phyloP scores from a whole-genome alignment of 805 yeast genomes.

The Saccharomycopsis sp. region DNA sequence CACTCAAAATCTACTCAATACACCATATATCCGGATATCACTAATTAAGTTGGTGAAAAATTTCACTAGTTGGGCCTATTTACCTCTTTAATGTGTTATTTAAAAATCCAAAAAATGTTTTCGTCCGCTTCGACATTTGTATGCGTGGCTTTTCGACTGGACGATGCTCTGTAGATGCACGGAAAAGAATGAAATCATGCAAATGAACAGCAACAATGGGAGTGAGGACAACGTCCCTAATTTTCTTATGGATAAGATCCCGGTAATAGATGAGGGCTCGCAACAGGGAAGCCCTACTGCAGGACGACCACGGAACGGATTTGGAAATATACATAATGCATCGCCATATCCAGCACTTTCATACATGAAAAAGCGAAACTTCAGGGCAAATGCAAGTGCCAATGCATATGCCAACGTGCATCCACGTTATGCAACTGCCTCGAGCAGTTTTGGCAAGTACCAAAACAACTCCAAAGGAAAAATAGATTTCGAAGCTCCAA shows the following conservation, averaged over 20 bases:
- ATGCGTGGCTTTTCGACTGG: neutral
- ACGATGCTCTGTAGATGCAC: too few relatives aligned
- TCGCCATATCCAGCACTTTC: constrained; percentile 10
- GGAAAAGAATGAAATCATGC: neutral
- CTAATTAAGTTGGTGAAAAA: neutral
- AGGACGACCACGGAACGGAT: neutral
- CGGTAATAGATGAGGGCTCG: neutral
- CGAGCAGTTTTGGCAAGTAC: neutral
- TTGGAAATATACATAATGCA: neutral
- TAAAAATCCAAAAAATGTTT: neutral
- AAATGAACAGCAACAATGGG: neutral
- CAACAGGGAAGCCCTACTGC: neutral
- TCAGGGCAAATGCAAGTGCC: constrained; percentile 7
- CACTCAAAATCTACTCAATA: too few relatives aligned
- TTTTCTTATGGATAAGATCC: constrained; percentile 1
- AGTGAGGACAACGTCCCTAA: neutral
- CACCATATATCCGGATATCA: neutral
- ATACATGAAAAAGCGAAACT: constrained; percentile 15
- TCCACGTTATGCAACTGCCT: neutral
- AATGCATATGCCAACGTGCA: neutral
- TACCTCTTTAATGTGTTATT: too few relatives aligned
- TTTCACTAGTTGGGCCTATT: neutral
- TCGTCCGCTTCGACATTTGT: neutral
- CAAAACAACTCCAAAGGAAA: neutral
- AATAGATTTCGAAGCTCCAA: neutral